Conservation (phyloP, 2,329 filamentous ascomycete genomes). For the Fusarium tuaranense region DNA sequence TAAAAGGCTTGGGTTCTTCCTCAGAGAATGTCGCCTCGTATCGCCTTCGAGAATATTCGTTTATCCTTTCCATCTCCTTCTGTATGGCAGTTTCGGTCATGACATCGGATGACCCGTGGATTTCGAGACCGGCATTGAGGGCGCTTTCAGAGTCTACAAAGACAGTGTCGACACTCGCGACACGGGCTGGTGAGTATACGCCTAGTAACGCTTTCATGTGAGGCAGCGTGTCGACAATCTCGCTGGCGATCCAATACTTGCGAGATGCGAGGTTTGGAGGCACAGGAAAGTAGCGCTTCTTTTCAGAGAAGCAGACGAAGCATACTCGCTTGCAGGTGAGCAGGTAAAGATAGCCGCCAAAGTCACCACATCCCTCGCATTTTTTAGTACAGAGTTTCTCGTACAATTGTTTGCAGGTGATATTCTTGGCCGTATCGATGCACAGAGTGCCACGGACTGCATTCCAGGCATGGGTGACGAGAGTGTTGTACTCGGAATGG, state of each 20-base stretch:
- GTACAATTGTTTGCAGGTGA: neutral
- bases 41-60: neutral
- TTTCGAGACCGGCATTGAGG: neutral
- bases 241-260: neutral
- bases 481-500: slow-evolving; percentile 1
- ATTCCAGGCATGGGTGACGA: slow-evolving; percentile 4
- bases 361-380: slow-evolving; percentile 16
- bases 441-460: neutral
- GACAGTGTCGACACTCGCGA: neutral
- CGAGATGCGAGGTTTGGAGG: neutral
- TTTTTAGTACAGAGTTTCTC: slow-evolving; percentile 1
- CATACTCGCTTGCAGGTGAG: slow-evolving; percentile 15
- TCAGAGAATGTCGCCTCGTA: neutral
- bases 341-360: slow-evolving; percentile 20
- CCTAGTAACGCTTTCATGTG: neutral
- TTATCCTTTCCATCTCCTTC: neutral
- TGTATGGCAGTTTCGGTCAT: neutral
- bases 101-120: neutral
- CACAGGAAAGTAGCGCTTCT: neutral
- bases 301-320: slow-evolving; percentile 10
- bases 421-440: neutral
- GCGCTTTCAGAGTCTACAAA: slow-evolving; percentile 9
- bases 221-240: neutral
- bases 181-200: neutral
- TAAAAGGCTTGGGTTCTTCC: neutral